Conservation (phyloP, 2,329 filamentous ascomycete species). For the Colletotrichum spaethianum region DNA sequence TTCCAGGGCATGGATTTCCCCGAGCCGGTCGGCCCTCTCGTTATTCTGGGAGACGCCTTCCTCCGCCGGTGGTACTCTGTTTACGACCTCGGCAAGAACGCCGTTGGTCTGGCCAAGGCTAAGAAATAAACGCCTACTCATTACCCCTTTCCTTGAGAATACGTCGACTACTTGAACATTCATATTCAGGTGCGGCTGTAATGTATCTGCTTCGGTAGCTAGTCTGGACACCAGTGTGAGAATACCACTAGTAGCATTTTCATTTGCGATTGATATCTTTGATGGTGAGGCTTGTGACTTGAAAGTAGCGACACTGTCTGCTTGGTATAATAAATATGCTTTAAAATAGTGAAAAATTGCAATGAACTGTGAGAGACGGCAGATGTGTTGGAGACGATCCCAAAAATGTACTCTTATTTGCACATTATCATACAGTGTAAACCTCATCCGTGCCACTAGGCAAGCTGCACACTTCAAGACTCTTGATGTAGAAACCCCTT, state of each 20-base stretch:
- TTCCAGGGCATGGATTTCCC: constrained; percentile 98
- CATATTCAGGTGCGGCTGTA: constrained; percentile 28
- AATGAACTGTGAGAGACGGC: no score
- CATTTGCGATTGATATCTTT: neutral
- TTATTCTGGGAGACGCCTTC: constrained; percentile 93
- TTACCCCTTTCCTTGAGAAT: constrained; percentile 19
- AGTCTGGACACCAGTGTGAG: constrained; percentile 39
- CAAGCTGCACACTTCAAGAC: neutral
- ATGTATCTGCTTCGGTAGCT: constrained; percentile 36
- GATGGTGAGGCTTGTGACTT: neutral
- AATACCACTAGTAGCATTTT: constrained; percentile 39
- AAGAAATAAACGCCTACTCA: constrained; percentile 62
- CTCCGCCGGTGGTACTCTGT: constrained; percentile 93
- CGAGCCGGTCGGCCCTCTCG: constrained; percentile 89
- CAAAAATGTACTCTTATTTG: no score
- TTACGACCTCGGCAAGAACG: constrained; percentile 92
- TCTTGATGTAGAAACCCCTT: no score
- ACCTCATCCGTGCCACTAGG: no score
- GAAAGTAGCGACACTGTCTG: neutral
- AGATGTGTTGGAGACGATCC: no score
- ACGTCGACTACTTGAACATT: constrained; percentile 11
- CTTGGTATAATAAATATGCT: neutral
- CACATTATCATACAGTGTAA: neutral
- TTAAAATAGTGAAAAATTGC: no score
- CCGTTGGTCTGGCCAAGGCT: constrained; percentile 90